Conservation (phyloP, 1,139 yeast genomes). For the Scheffersomyces titani region DNA sequence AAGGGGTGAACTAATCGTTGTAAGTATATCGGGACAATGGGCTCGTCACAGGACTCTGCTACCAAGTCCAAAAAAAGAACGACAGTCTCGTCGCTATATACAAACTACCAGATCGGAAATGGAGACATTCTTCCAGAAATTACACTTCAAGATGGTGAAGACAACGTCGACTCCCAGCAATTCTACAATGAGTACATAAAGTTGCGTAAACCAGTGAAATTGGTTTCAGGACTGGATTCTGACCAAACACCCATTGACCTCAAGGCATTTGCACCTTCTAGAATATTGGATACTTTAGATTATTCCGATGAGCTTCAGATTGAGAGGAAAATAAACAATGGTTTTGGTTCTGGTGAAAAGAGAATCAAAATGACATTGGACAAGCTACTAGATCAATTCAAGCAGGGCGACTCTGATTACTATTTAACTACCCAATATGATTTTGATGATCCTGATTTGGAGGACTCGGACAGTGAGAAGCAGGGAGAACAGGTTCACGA, state of each 20-base stretch:
- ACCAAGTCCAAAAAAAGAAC: not conserved
- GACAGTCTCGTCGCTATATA: not conserved
- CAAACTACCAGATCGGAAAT: not conserved
- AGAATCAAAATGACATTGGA: slow-evolving; percentile 50
- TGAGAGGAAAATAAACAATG: slow-evolving; percentile 56
- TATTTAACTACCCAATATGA: slow-evolving; percentile 72
- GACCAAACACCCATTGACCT: slow-evolving; percentile 16
- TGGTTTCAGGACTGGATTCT: slow-evolving; percentile 1
- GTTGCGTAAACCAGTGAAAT: slow-evolving; percentile 10
- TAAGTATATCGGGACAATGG: not conserved
- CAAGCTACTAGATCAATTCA: slow-evolving; percentile 45
- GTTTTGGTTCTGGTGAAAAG: slow-evolving; percentile 65
- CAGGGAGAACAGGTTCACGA: slow-evolving; percentile 1
- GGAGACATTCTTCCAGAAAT: not conserved
- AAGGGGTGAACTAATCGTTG: not conserved
- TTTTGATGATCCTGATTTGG: slow-evolving; percentile 29
- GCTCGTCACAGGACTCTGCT: not conserved
- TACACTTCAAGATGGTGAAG: not conserved
- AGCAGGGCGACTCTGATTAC: slow-evolving; percentile 40
- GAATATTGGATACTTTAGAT: slow-evolving; percentile 32
- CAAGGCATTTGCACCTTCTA: slow-evolving; percentile 31
- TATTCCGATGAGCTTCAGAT: slow-evolving; percentile 46
- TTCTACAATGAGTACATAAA: slow-evolving; percentile 8
- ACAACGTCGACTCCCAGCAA: not conserved
- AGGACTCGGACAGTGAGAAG: slow-evolving; percentile 1